Evolutionary conservation across 192 early-diverging fungal genomes (phyloP), one percentile per base, ranked within the genome.

Genomic region (Gigaspora rosea): DNA sequence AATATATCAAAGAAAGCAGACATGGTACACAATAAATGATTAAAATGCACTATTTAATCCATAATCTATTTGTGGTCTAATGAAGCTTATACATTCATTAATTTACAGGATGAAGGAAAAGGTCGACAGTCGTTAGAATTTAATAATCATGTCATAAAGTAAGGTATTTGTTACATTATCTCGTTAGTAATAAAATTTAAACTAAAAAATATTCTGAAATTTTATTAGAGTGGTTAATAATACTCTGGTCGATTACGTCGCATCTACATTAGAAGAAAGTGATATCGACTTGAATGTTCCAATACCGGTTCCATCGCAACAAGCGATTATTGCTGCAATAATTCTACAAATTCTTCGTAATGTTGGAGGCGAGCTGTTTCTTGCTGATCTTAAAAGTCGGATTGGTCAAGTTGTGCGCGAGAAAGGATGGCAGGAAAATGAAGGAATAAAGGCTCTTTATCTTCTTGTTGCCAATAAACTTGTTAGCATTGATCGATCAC

Each of bases 401-500:
- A 75, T 80, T 12, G 22, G 66, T 15, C 52, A 68, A 32, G 75
- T 49, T 18, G 79, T 74, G 4, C 46, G 49, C 2, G 41, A 48
- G 9, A 51, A 72, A 41, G 57, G 33, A 20, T 61, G 46, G 58
- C 20, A 49, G 12, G 79, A 76, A 32, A 46, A 47, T 0, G 62
- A 77, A 51, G 79, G 75, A n/a, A 71, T 48, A 27, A 49, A 62
- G 22, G 68, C 75, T 4, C 54, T 80, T 22, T 80, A 80, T 63
- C 65, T 77, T 69, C 75, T 80, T 27, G 79, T 80, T 27, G 79
- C 75, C 22, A 80, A 80, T 73, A 57, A 50, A 15, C 63, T 80
- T 33, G 62, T 77, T n/a, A 71, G 12, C 54, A 80, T 80, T 57
- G 75, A 80, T 71, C 73, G 75, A 8, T 64, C 61, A 15, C 56